These are phyloP conservation scores for Colletotrichum viniferum DNA, from an alignment of 2,329 filamentous ascomycete species.

Conservation along the genomic window DNA sequence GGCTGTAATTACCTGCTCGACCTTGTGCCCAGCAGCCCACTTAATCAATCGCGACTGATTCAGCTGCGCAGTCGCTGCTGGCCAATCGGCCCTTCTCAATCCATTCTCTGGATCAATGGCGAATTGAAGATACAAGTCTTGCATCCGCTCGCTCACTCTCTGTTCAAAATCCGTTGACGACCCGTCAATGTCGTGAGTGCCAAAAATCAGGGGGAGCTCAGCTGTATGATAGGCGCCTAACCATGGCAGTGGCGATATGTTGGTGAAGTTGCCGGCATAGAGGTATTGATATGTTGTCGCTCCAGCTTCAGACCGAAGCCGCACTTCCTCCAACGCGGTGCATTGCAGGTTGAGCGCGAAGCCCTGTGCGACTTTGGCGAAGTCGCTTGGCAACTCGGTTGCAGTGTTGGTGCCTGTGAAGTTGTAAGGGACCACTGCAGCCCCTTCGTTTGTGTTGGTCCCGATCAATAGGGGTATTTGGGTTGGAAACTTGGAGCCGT, in stretches of 20 bases:
- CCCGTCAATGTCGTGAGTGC: not conserved
- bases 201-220: not conserved
- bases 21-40: not conserved
- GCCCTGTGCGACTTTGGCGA: not conserved
- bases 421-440: not conserved
- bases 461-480: not conserved
- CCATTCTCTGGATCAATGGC: not conserved
- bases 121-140: not conserved
- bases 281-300: not conserved
- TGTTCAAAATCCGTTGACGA: not conserved
- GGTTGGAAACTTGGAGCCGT: not conserved
- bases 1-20: not conserved
- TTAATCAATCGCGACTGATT: not conserved
- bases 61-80: not conserved
- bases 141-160: not conserved
- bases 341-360: not conserved
- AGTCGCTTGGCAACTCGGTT: not conserved
- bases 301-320: not conserved
- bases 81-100: not conserved
- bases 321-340: not conserved
- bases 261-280: not conserved
- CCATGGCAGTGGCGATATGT: not conserved
- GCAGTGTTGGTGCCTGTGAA: not conserved
- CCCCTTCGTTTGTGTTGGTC: not conserved
- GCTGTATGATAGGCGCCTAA: not conserved